Evolutionary conservation across 352 stramenopile species (phyloP).

Genomic region (Phytophthora megakarya): DNA sequence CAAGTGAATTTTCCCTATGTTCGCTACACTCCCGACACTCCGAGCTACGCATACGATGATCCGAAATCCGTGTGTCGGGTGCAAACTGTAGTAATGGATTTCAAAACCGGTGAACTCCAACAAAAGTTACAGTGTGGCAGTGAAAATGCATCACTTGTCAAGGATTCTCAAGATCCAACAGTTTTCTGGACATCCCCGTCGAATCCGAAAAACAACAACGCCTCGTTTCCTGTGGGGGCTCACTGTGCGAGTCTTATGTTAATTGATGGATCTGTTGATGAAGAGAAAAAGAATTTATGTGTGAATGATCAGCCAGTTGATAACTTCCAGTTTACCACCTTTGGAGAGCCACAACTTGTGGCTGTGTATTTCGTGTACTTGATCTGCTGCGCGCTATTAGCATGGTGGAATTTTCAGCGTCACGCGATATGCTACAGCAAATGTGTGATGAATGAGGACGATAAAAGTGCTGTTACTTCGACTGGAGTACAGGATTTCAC

Average conservation of each 20-base stretch:
- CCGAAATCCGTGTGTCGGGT: conserved; percentile 33
- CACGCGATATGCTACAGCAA: conserved; percentile 22
- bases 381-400: conserved; percentile 23
- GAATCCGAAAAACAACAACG: conserved; percentile 56
- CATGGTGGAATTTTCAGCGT: conserved; percentile 21
- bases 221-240: conserved; percentile 49
- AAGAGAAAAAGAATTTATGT: conserved; percentile 16
- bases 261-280: conserved; percentile 22
- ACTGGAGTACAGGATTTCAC: conserved; percentile 14
- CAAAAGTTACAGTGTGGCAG: conserved; percentile 40
- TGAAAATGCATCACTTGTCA: conserved; percentile 33
- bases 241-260: conserved; percentile 40
- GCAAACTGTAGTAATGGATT: conserved; percentile 22
- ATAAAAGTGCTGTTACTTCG: neutral
- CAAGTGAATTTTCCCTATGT: conserved; percentile 42
- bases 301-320: conserved; percentile 1
- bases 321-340: conserved; percentile 35
- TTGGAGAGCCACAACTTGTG: conserved; percentile 20
- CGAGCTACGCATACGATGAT: conserved; percentile 39
- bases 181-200: conserved; percentile 53
- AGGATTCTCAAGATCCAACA: conserved; percentile 33
- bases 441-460: conserved; percentile 16
- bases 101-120: conserved; percentile 19
- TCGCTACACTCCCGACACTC: conserved; percentile 38
- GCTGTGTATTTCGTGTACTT: conserved; percentile 34